These are phyloP conservation scores for Malus fusca DNA, from an alignment of 306 rosid species.

Conservation along the genomic window DNA sequence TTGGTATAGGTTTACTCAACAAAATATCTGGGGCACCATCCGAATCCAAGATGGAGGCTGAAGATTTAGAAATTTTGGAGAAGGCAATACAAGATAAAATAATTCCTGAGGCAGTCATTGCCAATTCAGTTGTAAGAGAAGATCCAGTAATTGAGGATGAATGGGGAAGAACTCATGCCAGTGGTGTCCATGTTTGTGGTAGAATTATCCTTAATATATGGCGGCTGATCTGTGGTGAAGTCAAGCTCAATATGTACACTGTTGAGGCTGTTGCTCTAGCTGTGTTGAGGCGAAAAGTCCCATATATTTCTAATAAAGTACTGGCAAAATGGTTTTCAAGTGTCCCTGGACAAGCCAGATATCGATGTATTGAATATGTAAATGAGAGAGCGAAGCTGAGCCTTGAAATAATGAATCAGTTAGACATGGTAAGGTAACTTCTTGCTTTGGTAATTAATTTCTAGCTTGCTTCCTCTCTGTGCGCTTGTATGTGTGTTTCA, in stretches of 20 bases:
- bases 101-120: constrained; percentile 34
- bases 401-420: constrained; percentile 75
- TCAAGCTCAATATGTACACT: constrained; percentile 79
- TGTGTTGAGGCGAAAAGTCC: constrained; percentile 79
- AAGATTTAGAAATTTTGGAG: constrained; percentile 32
- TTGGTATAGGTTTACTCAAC: constrained; percentile 69
- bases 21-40: constrained; percentile 75
- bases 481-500: not conserved
- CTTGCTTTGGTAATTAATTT: not conserved
- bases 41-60: constrained; percentile 39
- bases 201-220: constrained; percentile 89
- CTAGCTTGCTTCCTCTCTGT: not conserved
- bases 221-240: constrained; percentile 87
- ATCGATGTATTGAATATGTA: constrained; percentile 65
- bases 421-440: constrained; percentile 63
- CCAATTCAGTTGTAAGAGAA: constrained; percentile 42
- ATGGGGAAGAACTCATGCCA: constrained; percentile 97
- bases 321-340: constrained; percentile 80
- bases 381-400: constrained; percentile 57
- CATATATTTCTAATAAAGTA: constrained; percentile 40
- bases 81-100: constrained; percentile 33
- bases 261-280: constrained; percentile 82
- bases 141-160: constrained; percentile 79
- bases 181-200: constrained; percentile 88
- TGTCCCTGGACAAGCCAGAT: constrained; percentile 75